Evolutionary conservation across 139 green algal species (phyloP).

Genomic region (Limnomonas spitsbergensis): DNA sequence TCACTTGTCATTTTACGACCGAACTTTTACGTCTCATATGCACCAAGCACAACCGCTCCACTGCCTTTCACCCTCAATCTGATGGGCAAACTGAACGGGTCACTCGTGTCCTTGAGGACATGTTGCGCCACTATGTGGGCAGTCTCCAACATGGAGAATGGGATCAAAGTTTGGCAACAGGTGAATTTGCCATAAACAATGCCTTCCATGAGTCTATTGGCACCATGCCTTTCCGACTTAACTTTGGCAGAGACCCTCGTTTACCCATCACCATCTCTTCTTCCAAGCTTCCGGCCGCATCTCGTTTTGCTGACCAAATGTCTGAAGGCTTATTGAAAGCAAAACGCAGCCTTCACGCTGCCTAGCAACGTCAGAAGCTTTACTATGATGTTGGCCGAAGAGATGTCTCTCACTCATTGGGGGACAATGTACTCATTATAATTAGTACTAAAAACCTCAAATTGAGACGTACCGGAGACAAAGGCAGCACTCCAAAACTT

Average conservation of each 20-base stretch:
- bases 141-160: constrained; percentile 19
- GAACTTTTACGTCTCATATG: constrained; percentile 20
- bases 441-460: no score
- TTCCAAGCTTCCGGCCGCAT: background rate
- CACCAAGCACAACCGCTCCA: constrained; percentile 44
- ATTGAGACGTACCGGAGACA: no score
- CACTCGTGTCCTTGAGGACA: no score
- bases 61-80: constrained; percentile 56
- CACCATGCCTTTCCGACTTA: background rate
- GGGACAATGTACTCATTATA: no score
- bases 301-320: background rate
- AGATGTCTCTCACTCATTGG: no score
- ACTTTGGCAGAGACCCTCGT: background rate
- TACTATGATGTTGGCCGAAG: background rate
- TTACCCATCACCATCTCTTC: background rate
- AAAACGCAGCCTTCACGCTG: background rate
- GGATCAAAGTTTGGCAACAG: constrained; percentile 11
- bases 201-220: constrained; percentile 18
- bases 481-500: no score
- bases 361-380: background rate
- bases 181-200: constrained; percentile 29
- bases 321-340: background rate
- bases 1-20: constrained; percentile 47
- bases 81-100: constrained; percentile 70
- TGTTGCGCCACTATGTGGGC: constrained; percentile 37